phyloP scores from a whole-genome alignment of 768 basidiomycete species.

The Trametes punicea region DNA sequence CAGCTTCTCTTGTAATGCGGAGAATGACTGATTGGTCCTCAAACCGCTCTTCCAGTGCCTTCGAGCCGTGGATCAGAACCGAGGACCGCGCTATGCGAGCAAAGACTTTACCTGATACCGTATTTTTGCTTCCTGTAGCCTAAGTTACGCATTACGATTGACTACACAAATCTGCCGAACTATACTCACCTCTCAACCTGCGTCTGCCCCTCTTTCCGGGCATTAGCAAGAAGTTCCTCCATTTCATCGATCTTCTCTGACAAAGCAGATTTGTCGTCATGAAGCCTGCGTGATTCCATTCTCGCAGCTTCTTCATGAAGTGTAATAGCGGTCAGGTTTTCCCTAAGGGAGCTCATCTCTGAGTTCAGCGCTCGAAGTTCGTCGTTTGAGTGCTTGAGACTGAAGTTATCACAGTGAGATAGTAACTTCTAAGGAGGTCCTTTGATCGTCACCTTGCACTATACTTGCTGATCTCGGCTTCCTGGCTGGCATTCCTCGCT shows the following conservation, averaged over 20 bases:
- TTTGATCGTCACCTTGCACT: neutral
- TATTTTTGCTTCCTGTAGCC: conserved; percentile 15
- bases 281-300: neutral
- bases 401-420: neutral
- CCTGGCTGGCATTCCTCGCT: too few species aligned
- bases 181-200: conserved; percentile 17
- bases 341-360: neutral
- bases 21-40: conserved; percentile 55
- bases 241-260: neutral
- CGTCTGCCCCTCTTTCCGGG: conserved; percentile 1
- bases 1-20: conserved; percentile 50
- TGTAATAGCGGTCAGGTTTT: conserved; percentile 1
- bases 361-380: neutral
- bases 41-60: conserved; percentile 57
- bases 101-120: conserved; percentile 18
- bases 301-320: conserved; percentile 9
- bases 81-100: neutral
- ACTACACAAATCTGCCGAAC: conserved; percentile 7
- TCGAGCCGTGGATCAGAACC: neutral
- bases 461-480: too few species aligned
- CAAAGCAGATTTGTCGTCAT: neutral
- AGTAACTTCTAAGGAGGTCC: neutral
- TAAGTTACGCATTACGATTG: neutral
- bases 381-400: conserved; percentile 8
- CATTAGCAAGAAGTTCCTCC: neutral